Evolutionary conservation across 495 filamentous ascomycete species (phyloP).

Genomic region (Sporormia fimetaria): DNA sequence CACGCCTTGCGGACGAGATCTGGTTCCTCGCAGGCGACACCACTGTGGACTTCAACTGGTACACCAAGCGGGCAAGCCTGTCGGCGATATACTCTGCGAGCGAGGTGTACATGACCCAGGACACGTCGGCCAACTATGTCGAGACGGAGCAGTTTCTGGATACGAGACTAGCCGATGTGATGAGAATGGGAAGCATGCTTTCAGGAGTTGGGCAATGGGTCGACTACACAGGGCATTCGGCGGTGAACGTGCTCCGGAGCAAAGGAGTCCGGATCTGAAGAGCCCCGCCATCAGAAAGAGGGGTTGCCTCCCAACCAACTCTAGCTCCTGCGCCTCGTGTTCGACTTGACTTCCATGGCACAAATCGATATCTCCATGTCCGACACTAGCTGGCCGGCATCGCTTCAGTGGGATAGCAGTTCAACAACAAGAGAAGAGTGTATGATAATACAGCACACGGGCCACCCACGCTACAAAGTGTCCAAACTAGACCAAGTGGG

Average conservation of each 20-base stretch:
- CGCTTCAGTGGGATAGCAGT: no score
- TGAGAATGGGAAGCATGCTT: conserved; percentile 46
- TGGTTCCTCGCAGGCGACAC: conserved; percentile 71
- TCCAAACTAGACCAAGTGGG: no score
- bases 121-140: conserved; percentile 49
- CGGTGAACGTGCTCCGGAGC: conserved; percentile 33
- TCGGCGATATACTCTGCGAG: conserved; percentile 64
- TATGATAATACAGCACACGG: no score
- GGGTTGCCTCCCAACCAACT: background rate
- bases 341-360: no score
- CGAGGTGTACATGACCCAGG: conserved; percentile 89
- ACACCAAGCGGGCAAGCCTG: conserved; percentile 72
- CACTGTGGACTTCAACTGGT: conserved; percentile 77
- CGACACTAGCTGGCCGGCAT: no score
- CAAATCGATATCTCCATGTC: no score
- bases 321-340: background rate
- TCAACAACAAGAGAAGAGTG: no score
- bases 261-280: conserved; percentile 33
- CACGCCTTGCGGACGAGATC: conserved; percentile 75
- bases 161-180: conserved; percentile 59
- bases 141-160: conserved; percentile 74
- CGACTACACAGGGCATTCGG: conserved; percentile 60
- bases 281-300: background rate
- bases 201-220: conserved; percentile 57
- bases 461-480: no score